phyloP scores from a whole-genome alignment of 2,329 filamentous ascomycete species.

The Aureobasidium sp. region DNA sequence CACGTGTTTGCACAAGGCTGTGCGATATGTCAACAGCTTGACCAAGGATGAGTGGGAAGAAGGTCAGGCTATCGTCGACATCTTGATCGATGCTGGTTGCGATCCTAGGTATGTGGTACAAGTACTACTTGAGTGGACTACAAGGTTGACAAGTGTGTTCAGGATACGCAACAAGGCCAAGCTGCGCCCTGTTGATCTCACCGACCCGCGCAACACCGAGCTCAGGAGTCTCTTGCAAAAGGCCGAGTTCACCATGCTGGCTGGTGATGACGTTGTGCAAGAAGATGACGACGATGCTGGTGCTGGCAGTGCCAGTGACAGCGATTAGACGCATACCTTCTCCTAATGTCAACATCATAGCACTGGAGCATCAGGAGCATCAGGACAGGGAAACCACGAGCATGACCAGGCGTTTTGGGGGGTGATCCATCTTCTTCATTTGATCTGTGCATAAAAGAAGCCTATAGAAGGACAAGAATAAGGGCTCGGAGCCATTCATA shows the following conservation, averaged over 20 bases:
- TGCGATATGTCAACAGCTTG: slow-evolving; percentile 67
- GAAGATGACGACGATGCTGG: slow-evolving; percentile 36
- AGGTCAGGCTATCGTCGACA: slow-evolving; percentile 60
- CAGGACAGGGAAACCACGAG: neutral
- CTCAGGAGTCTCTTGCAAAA: slow-evolving; percentile 57
- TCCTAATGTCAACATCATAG: neutral
- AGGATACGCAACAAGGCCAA: slow-evolving; percentile 63
- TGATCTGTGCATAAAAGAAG: slow-evolving; percentile 2
- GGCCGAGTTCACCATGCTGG: slow-evolving; percentile 56
- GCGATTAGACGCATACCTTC: slow-evolving; percentile 26
- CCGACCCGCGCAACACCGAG: slow-evolving; percentile 59
- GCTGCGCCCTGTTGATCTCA: slow-evolving; percentile 62
- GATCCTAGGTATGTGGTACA: slow-evolving; percentile 39
- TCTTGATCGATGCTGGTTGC: slow-evolving; percentile 74
- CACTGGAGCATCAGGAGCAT: neutral
- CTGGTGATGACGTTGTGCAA: slow-evolving; percentile 39
- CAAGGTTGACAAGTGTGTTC: neutral
- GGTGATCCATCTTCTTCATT: neutral
- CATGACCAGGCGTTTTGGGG: slow-evolving; percentile 13
- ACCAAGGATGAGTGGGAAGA: slow-evolving; percentile 54
- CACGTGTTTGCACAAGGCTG: slow-evolving; percentile 70
- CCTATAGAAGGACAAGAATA: slow-evolving; percentile 8
- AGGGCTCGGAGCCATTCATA: neutral
- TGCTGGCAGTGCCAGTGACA: slow-evolving; percentile 38
- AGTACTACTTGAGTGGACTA: neutral